These are phyloP conservation scores for Parachaetomium inaequale DNA, from an alignment of 495 filamentous ascomycete species.

Conservation along the genomic window DNA sequence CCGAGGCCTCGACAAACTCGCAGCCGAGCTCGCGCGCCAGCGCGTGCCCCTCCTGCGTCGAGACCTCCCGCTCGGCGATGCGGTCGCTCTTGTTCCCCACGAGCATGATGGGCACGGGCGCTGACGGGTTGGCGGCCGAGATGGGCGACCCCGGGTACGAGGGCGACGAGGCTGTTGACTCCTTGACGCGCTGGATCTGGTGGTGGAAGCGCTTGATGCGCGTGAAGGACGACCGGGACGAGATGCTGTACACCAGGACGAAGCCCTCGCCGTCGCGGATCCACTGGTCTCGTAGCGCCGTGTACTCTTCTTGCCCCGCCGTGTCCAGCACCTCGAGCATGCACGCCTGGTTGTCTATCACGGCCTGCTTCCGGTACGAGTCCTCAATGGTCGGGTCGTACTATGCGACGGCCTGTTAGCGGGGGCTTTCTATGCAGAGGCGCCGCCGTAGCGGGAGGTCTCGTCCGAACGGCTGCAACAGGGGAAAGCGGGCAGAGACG, in stretches of 20 bases:
- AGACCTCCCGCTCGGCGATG: constrained; percentile 92
- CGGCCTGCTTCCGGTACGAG: constrained; percentile 96
- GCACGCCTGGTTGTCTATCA: constrained; percentile 93
- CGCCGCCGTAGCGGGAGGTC: constrained; percentile 9
- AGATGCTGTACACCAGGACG: constrained; percentile 96
- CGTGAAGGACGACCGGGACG: constrained; percentile 88
- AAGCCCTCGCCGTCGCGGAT: constrained; percentile 97
- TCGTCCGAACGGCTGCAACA: not conserved
- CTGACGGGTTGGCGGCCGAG: constrained; percentile 48
- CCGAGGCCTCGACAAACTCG: constrained; percentile 96
- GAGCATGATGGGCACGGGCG: constrained; percentile 90
- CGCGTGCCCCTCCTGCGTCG: constrained; percentile 90
- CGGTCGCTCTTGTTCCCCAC: constrained; percentile 98
- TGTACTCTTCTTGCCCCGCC: constrained; percentile 99
- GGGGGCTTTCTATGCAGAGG: constrained; percentile 8
- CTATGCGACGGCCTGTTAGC: constrained; percentile 32
- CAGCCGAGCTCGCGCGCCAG: constrained; percentile 89
- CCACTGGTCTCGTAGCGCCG: constrained; percentile 95
- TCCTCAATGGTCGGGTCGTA: constrained; percentile 98
- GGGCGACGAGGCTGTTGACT: constrained; percentile 78
- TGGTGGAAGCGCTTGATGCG: constrained; percentile 93
- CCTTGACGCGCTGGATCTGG: constrained; percentile 96
- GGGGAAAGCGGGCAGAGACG: not conserved
- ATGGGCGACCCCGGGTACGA: constrained; percentile 61
- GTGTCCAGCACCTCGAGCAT: constrained; percentile 99